Evolutionary conservation across 164 flowering plant genomes (phyloP).

Genomic region (Pachysandra terminalis): DNA sequence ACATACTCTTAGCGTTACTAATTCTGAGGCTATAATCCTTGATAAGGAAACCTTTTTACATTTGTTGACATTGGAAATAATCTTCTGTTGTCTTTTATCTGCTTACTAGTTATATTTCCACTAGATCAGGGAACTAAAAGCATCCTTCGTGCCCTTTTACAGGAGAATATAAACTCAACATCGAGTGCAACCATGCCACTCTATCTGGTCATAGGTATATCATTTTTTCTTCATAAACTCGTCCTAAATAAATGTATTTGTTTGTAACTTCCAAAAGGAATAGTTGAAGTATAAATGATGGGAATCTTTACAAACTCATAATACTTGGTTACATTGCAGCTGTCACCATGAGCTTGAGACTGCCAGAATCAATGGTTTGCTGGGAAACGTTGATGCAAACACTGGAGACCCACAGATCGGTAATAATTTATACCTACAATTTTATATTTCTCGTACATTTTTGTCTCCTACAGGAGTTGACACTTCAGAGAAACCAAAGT

Average conservation of each 20-base stretch:
- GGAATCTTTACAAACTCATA: background rate
- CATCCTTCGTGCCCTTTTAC: too few species aligned
- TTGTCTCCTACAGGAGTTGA: background rate
- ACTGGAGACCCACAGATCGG: conserved; percentile 96
- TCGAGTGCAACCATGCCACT: conserved; percentile 98
- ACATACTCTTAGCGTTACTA: too few species aligned
- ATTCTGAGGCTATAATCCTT: too few species aligned
- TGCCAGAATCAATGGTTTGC: conserved; percentile 87
- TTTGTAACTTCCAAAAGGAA: background rate
- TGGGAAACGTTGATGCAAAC: conserved; percentile 96
- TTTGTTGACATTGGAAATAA: too few species aligned
- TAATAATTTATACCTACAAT: conserved; percentile 18
- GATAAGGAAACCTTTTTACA: too few species aligned
- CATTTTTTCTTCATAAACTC: background rate
- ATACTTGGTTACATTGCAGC: conserved; percentile 31
- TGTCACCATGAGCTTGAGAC: conserved; percentile 99
- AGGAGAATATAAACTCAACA: conserved; percentile 93
- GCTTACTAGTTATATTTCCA: too few species aligned
- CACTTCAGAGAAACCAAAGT: background rate
- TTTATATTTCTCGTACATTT: background rate
- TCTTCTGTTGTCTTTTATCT: too few species aligned
- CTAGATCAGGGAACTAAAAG: too few species aligned
- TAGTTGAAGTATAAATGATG: background rate
- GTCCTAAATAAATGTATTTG: background rate
- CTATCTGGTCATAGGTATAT: conserved; percentile 87